phyloP scores from a whole-genome alignment of 2,329 filamentous ascomycete genomes.

The Chrysosphaeria jannelii region DNA sequence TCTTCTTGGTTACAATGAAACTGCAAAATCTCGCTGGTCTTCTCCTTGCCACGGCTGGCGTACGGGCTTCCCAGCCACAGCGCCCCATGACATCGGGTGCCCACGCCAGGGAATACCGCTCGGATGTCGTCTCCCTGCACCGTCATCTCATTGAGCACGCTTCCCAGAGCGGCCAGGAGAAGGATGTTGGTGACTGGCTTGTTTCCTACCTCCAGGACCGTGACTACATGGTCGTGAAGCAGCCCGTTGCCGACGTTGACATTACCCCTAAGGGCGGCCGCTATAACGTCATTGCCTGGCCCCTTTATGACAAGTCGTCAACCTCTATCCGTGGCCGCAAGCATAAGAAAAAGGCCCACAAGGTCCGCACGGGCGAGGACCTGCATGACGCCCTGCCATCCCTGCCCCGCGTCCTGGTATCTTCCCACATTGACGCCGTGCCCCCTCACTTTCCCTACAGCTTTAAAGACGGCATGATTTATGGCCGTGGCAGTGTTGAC shows the following conservation, averaged over 20 bases:
- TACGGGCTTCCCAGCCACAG: too few relatives aligned
- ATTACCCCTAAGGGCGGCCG: slow-evolving; percentile 10
- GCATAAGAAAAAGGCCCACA: slow-evolving; percentile 10
- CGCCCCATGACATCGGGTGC: too few relatives aligned
- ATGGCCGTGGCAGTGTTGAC: slow-evolving; percentile 45
- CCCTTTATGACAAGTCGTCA: slow-evolving; percentile 3
- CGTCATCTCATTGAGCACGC: slow-evolving; percentile 41
- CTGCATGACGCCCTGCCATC: not conserved
- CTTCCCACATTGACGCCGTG: slow-evolving; percentile 58
- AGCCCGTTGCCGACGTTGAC: slow-evolving; percentile 7
- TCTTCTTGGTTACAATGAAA: too few relatives aligned
- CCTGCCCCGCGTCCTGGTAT: slow-evolving; percentile 28
- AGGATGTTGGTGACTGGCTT: slow-evolving; percentile 36
- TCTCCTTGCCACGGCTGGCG: too few relatives aligned
- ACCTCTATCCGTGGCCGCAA: too few relatives aligned
- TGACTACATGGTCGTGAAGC: slow-evolving; percentile 13
- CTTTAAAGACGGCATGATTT: slow-evolving; percentile 23
- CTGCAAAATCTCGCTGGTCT: too few relatives aligned
- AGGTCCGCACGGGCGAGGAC: not conserved
- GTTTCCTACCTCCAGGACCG: slow-evolving; percentile 26
- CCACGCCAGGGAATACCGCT: slow-evolving; percentile 11
- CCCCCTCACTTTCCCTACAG: slow-evolving; percentile 43
- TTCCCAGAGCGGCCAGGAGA: slow-evolving; percentile 41
- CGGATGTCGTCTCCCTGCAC: slow-evolving; percentile 38
- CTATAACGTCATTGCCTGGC: slow-evolving; percentile 54